phyloP scores from a whole-genome alignment of 805 yeast genomes.

The Nakazawaea peltata region DNA sequence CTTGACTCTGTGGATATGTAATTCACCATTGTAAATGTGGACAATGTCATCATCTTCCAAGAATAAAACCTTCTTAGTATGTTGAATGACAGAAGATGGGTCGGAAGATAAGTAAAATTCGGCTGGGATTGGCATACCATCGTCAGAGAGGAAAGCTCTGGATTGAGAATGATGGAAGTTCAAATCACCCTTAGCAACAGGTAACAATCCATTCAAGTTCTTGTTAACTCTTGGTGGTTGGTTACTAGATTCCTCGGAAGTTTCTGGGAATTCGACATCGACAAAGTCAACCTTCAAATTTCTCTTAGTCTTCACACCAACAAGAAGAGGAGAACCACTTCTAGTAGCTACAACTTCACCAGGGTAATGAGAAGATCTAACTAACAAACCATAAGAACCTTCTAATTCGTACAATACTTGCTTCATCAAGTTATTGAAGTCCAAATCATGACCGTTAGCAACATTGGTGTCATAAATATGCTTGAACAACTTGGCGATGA shows the following conservation, averaged over 20 bases:
- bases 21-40: constrained; percentile 95
- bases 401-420: constrained; percentile 88
- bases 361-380: constrained; percentile 87
- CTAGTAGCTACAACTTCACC: constrained; percentile 95
- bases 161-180: constrained; percentile 82
- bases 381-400: constrained; percentile 95
- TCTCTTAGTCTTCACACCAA: constrained; percentile 94
- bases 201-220: constrained; percentile 27
- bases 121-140: constrained; percentile 85
- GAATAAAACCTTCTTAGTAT: constrained; percentile 93
- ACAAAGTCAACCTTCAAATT: constrained; percentile 96
- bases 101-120: constrained; percentile 96
- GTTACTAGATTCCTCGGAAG: constrained; percentile 24
- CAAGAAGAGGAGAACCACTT: constrained; percentile 94
- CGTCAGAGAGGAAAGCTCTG: constrained; percentile 93
- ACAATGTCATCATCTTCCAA: constrained; percentile 98
- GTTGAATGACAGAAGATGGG: constrained; percentile 93
- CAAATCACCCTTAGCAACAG: constrained; percentile 46
- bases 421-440: constrained; percentile 88
- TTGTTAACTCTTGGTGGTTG: constrained; percentile 16
- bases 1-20: constrained; percentile 95
- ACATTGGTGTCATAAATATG: constrained; percentile 76
- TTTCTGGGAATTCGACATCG: constrained; percentile 93
- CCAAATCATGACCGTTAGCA: constrained; percentile 69
- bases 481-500: constrained; percentile 92